Base-by-base conservation (phyloP, 495 filamentous ascomycete species). In the Penicillium mononematosum region DNA sequence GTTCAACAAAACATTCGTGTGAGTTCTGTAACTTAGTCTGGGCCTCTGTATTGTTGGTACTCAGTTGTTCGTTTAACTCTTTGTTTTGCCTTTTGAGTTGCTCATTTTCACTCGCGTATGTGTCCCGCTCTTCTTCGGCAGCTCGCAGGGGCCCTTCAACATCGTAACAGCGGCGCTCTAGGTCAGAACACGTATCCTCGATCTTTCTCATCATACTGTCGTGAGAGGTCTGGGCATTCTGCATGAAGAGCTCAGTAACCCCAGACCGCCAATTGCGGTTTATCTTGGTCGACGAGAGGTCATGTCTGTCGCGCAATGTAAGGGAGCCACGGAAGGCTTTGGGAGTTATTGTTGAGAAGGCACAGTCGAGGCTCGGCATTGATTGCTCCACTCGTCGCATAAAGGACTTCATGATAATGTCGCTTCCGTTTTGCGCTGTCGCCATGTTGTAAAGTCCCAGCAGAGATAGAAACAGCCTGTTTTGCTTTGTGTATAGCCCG, bases 91-190 rank as follows among this genome's bases (percentile, higher is more conserved):
- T 39, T 45, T 65, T 68, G 20, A 74, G 56, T 27, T 62, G 19
- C 44, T 74, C 60, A 8, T 53, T 50, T 39, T 78, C 68, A 0
- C 32, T 17, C 20, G 64, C 63, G 0, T 76, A 43, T n/a, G 68
- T 66, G 22, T 78, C 66, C 12, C 78, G 68, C 47, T 79, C 73
- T 58, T 73, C 61, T 58, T 76, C 72, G 36, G 78, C 76, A 14
- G 64, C 65, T 17, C 69, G 71, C 8, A 84, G 60, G 5, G 82
- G 83, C 12, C 61, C 67, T 64, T 85, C 82, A 2, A 74, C 67
- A 29, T 73, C 69, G 12, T 71, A 67, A 53, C 83, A 85, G 17
- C 83, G 75, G 46, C 70, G 68, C 55, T 86, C 83, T 5, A 85
- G 70, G 45, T 85, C 81, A 17, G 73, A 71, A 58, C 83, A 85